phyloP scores from a whole-genome alignment of 352 stramenopile genomes.

The Globisporangium orthogonon region DNA sequence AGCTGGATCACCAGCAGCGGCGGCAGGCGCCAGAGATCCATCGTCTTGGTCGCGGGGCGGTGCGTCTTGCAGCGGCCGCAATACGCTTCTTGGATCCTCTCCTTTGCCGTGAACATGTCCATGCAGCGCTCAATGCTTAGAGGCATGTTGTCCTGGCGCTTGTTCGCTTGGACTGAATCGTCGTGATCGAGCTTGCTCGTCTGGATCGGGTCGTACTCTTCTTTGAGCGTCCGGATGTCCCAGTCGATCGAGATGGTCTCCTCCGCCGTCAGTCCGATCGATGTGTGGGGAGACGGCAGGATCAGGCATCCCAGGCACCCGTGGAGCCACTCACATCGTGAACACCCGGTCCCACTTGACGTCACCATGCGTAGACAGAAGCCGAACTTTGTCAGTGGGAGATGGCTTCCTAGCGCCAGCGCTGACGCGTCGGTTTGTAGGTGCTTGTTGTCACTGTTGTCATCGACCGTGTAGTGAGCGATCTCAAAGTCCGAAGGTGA shows the following conservation, averaged over 20 bases:
- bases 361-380: constrained; percentile 84
- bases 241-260: constrained; percentile 88
- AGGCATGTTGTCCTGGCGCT: constrained; percentile 65
- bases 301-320: constrained; percentile 84
- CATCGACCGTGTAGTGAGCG: constrained; percentile 1
- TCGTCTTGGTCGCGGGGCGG: constrained; percentile 91
- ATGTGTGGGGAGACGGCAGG: constrained; percentile 32
- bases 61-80: constrained; percentile 86
- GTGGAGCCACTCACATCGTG: constrained; percentile 84
- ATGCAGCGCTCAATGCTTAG: constrained; percentile 81
- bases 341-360: constrained; percentile 76
- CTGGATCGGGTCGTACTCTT: constrained; percentile 84
- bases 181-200: constrained; percentile 75
- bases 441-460: constrained; percentile 6
- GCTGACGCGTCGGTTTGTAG: constrained; percentile 40
- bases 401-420: constrained; percentile 59
- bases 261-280: constrained; percentile 51
- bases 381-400: constrained; percentile 63
- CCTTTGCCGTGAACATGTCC: constrained; percentile 82
- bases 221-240: constrained; percentile 83
- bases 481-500: constrained; percentile 20
- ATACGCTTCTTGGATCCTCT: constrained; percentile 76
- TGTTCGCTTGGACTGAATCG: constrained; percentile 54
- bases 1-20: constrained; percentile 98
- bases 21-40: constrained; percentile 96